Evolutionary conservation across 1,284 basidiomycete species (phyloP).

Genomic region (Sporisorium reilianum): DNA sequence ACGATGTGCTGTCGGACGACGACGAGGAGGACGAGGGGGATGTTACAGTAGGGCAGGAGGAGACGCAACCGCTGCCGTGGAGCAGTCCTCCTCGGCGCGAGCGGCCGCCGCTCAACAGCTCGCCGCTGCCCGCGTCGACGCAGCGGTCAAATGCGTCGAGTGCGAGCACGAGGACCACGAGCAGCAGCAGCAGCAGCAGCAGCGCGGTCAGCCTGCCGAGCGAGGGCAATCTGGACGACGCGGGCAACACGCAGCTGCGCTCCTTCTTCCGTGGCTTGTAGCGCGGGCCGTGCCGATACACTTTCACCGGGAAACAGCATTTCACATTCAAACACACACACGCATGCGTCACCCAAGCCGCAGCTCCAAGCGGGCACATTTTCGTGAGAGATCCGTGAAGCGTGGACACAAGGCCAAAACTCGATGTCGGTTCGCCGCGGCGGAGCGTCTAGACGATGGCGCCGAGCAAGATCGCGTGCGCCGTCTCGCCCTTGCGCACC

Average conservation of each 20-base stretch:
- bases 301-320: neutral
- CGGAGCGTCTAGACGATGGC: slow-evolving; percentile 31
- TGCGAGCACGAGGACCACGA: neutral
- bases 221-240: slow-evolving; percentile 6
- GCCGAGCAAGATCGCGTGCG: slow-evolving; percentile 49
- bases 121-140: neutral
- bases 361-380: no score
- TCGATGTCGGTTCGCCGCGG: no score
- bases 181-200: slow-evolving; percentile 7
- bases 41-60: slow-evolving; percentile 4
- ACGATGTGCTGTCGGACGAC: slow-evolving; percentile 37
- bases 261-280: slow-evolving; percentile 24
- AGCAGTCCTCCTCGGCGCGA: neutral
- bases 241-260: slow-evolving; percentile 18
- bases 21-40: slow-evolving; percentile 27
- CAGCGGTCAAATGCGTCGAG: slow-evolving; percentile 4
- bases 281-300: neutral
- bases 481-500: slow-evolving; percentile 17
- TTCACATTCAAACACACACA: neutral
- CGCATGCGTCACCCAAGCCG: no score
- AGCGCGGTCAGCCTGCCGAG: slow-evolving; percentile 20
- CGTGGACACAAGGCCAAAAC: no score
- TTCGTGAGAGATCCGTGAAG: no score
- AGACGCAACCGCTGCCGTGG: slow-evolving; percentile 42
- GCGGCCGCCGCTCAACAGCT: slow-evolving; percentile 4